Base-by-base conservation (phyloP, 208 protist species). In the Leishmania tropica region DNA sequence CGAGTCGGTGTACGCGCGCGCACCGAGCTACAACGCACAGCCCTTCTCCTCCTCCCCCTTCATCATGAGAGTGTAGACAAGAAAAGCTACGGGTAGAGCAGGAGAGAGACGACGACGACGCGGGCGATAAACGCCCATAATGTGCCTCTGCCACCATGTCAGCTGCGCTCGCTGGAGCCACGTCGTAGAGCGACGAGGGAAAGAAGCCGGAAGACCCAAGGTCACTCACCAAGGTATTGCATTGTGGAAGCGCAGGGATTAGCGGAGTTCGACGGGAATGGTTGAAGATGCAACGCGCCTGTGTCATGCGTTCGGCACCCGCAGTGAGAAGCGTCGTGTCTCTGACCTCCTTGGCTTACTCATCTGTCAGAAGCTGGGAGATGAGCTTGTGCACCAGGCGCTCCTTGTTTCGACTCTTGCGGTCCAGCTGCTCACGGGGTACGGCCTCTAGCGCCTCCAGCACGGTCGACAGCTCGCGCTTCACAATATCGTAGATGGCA, bases 331-430 rank as follows among this genome's bases (percentile, higher is more conserved):
- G 40, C 40, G 68, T 53, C 68, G 42, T n/a, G n/a, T 3, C 51
- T 62, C 51, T 60, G 51, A 2, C 19, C 47, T 56, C 35, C 58
- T 58, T 4, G 21, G 37, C 54, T 79, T 74, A 90, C 42, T 90
- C 85, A 8, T 87, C 85, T 5, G 68, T 76, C 51, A 97, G 64
- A 17, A 97, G 83, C 17, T 86, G 81, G 40, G 47, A 45, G 28
- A 98, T 90, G 6, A 98, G 88, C 70, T 90, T 91, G 70, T 72
- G 90, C 28, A 96, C 80, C 35, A 98, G 84, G 40, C 92, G 92
- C 56, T 90, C 78, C 60, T 90, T 90, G 79, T 96, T 97, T 48
- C 90, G 90, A 58, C 77, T 94, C 71, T 91, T 92, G 54, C 95
- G 93, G 76, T 96, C 93, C 13, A 96, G 76, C 48, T 83, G 54